Evolutionary conservation across 2,329 filamentous ascomycete genomes (phyloP).

Genomic region (Trichoderma sp.): DNA sequence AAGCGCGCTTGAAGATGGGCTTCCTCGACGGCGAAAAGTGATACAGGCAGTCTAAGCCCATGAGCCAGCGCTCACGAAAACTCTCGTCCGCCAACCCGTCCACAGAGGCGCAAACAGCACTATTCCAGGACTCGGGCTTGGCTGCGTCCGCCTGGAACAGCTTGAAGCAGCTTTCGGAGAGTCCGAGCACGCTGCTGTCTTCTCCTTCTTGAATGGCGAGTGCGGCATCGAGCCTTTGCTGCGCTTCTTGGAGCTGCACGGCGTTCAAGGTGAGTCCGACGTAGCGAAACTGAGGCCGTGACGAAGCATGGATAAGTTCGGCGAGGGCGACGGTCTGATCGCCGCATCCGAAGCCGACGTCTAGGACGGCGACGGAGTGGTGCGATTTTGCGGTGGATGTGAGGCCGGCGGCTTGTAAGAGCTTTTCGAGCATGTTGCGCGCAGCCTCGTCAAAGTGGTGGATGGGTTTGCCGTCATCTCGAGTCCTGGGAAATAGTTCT

Average conservation of each 20-base stretch:
- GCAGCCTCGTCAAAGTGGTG: slow-evolving; percentile 49
- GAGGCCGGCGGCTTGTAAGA: neutral
- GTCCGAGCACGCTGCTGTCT: neutral
- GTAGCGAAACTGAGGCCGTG: slow-evolving; percentile 42
- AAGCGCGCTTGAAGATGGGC: slow-evolving; percentile 46
- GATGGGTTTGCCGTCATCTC: slow-evolving; percentile 32
- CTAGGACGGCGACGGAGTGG: slow-evolving; percentile 43
- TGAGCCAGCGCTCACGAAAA: slow-evolving; percentile 47
- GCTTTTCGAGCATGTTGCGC: slow-evolving; percentile 27
- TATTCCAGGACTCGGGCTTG: slow-evolving; percentile 45
- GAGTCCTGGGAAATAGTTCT: slow-evolving; percentile 32
- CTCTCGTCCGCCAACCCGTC: neutral
- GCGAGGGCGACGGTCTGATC: slow-evolving; percentile 47
- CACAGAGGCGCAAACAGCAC: slow-evolving; percentile 28
- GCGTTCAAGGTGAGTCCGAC: slow-evolving; percentile 54
- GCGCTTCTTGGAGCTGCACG: slow-evolving; percentile 45
- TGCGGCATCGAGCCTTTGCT: slow-evolving; percentile 27
- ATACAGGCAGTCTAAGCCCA: slow-evolving; percentile 58
- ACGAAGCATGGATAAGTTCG: slow-evolving; percentile 25
- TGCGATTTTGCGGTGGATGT: neutral
- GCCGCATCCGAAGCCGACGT: slow-evolving; percentile 61
- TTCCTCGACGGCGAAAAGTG: slow-evolving; percentile 56
- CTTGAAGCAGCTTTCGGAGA: slow-evolving; percentile 26
- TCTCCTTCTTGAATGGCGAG: neutral
- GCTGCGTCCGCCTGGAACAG: slow-evolving; percentile 54